These are phyloP conservation scores for Pichia sporocuriosa DNA, from an alignment of 805 yeast species.

Conservation along the genomic window DNA sequence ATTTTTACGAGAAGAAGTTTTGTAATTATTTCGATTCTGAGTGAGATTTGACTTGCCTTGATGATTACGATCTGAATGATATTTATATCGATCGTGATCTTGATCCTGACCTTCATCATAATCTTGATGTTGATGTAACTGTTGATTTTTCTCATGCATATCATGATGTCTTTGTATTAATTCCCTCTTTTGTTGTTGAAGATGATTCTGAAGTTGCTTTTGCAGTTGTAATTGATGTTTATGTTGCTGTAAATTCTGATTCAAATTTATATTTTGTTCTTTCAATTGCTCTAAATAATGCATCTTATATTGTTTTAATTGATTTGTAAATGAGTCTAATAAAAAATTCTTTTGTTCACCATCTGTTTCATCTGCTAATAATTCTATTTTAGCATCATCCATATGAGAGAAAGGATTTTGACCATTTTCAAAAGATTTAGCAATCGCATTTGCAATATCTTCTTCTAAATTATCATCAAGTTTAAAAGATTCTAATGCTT, in stretches of 20 bases:
- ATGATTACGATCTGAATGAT: too few species aligned
- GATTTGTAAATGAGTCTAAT: slow-evolving; percentile 1
- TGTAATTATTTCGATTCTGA: neutral
- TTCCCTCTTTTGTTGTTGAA: neutral
- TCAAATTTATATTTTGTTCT: slow-evolving; percentile 1
- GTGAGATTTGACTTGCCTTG: too few species aligned
- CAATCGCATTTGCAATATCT: slow-evolving; percentile 18
- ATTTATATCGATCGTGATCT: neutral
- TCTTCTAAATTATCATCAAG: slow-evolving; percentile 17
- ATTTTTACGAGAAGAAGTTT: neutral
- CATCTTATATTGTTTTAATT: slow-evolving; percentile 3
- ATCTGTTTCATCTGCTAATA: neutral
- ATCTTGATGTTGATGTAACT: neutral
- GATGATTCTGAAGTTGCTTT: slow-evolving; percentile 5
- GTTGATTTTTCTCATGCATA: neutral
- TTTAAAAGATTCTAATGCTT: slow-evolving; percentile 21
- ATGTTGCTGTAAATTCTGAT: neutral
- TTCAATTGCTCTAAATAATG: slow-evolving; percentile 1
- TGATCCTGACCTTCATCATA: neutral
- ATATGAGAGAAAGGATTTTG: slow-evolving; percentile 6
- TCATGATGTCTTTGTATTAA: neutral
- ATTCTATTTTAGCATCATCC: neutral
- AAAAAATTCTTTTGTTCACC: neutral
- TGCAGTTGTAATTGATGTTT: slow-evolving; percentile 9
- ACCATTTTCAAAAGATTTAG: slow-evolving; percentile 14